phyloP scores from a whole-genome alignment of 306 rosid species.

The Cajanus cajan region DNA sequence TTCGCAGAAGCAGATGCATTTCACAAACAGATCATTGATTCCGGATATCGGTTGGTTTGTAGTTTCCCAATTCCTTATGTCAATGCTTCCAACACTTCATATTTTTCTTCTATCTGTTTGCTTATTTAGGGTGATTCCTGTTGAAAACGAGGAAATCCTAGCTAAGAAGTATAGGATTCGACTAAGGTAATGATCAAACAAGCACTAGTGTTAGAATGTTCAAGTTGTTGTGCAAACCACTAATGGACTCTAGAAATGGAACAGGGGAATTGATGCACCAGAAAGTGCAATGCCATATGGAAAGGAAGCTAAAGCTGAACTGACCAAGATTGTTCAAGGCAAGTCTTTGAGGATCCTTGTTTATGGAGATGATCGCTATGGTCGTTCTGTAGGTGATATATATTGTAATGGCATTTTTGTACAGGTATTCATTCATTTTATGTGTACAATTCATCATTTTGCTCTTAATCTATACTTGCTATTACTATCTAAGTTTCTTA shows the following conservation, averaged over 20 bases:
- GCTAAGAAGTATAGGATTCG: constrained; percentile 82
- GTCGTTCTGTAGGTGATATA: constrained; percentile 72
- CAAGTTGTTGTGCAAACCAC: background rate
- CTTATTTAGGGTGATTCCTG: constrained; percentile 49
- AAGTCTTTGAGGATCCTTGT: constrained; percentile 74
- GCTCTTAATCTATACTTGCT: background rate
- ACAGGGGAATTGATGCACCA: constrained; percentile 96
- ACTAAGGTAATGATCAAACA: constrained; percentile 55
- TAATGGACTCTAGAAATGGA: background rate
- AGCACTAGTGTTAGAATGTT: background rate
- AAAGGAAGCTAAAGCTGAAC: constrained; percentile 69
- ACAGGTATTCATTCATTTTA: constrained; percentile 56
- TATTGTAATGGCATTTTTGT: constrained; percentile 67
- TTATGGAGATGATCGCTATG: constrained; percentile 82
- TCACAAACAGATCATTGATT: constrained; percentile 59
- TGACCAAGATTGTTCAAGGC: constrained; percentile 59
- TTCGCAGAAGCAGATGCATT: constrained; percentile 65
- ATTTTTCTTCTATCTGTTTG: background rate
- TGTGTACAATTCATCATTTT: background rate
- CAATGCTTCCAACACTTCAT: background rate
- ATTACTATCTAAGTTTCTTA: background rate
- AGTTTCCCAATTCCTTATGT: constrained; percentile 2
- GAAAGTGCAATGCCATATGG: constrained; percentile 85
- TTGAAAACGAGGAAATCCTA: constrained; percentile 61
- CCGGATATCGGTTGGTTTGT: constrained; percentile 77